Base-by-base conservation (phyloP, 768 basidiomycete genomes). In the Lentinula sp. region DNA sequence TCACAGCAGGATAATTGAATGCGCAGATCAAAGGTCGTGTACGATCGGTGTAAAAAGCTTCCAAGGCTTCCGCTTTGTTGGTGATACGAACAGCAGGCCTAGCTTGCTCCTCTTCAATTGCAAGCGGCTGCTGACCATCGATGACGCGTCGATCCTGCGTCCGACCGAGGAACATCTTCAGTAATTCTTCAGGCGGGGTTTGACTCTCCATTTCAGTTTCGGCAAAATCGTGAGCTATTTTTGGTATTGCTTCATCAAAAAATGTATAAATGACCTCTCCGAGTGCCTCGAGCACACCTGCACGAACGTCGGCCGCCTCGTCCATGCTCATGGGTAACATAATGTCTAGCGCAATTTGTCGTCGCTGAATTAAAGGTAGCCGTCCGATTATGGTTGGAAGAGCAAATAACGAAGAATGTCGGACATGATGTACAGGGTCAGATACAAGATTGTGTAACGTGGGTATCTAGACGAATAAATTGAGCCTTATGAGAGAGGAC, bases 1-100 rank as follows among this genome's bases (percentile, higher is more conserved):
- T 84, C 7, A 98, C 91, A 5, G 94, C 95, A 23, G 96, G 96
- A 68, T 91, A 90, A 74, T 97, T 93, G 74, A 93, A 94, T 5
- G 91, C 91, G 70, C 88, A 90, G 46, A 92, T 85, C 21, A 92
- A 76, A 1, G 89, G 83, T 10, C 92, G 84, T 53, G 87, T 82
- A 3, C 86, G 83, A 69, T 93, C 89, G 42, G 80, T 77, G 67
- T 78, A 82, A 67, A 85, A 82, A 39, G 75, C 71, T 59, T 81
- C 79, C 62, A 79, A 61, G 48, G 73, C 64, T 43, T 59, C 63
- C 5, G 60, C 57, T 39, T 60, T 49, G 46, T 35, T 43, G 43
- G 49, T 4, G 39, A 34, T 58, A 53, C 64, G 55, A 5, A 65
- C 63, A 21, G 50, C 56, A 31, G 64, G 55, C 39, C 62, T 50